These are phyloP conservation scores for Bipolaris oryzae DNA, from an alignment of 2,329 filamentous ascomycete species.

Conservation along the genomic window DNA sequence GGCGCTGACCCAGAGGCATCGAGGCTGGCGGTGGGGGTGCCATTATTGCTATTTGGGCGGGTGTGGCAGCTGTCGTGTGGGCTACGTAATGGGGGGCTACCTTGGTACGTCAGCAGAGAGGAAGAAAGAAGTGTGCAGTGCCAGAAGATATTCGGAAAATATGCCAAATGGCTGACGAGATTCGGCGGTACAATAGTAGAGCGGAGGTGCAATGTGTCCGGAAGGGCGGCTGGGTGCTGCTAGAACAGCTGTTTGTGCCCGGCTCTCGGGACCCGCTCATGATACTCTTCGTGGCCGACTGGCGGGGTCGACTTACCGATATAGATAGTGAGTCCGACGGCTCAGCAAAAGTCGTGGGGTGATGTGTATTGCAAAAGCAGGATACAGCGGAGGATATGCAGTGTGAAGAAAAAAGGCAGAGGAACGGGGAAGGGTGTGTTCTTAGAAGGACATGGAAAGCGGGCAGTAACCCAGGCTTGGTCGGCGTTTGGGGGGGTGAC, in stretches of 20 bases:
- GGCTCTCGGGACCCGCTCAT: conserved; percentile 38
- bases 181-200: conserved; percentile 11
- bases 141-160: conserved; percentile 21
- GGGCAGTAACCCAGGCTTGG: conserved; percentile 43
- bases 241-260: conserved; percentile 12
- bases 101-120: conserved; percentile 35
- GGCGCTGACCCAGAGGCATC: conserved; percentile 73
- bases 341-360: conserved; percentile 2
- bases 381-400: not conserved
- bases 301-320: conserved; percentile 37
- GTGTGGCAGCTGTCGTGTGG: conserved; percentile 34
- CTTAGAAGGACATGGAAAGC: conserved; percentile 13
- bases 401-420: conserved; percentile 6
- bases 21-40: conserved; percentile 74
- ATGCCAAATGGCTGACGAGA: conserved; percentile 18
- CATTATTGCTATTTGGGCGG: conserved; percentile 55
- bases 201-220: conserved; percentile 45
- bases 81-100: conserved; percentile 24
- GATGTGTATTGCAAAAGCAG: not conserved
- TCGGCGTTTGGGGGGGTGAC: conserved; percentile 42
- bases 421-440: conserved; percentile 7
- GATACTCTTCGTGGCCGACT: conserved; percentile 35
- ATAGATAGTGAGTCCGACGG: conserved; percentile 20
- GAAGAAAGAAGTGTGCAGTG: conserved; percentile 12
- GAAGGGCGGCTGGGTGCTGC: conserved; percentile 37